Evolutionary conservation across 78 protist genomes (phyloP), one percentile per base, ranked within the genome.

Genomic region (Dictyostelium intermedium): DNA sequence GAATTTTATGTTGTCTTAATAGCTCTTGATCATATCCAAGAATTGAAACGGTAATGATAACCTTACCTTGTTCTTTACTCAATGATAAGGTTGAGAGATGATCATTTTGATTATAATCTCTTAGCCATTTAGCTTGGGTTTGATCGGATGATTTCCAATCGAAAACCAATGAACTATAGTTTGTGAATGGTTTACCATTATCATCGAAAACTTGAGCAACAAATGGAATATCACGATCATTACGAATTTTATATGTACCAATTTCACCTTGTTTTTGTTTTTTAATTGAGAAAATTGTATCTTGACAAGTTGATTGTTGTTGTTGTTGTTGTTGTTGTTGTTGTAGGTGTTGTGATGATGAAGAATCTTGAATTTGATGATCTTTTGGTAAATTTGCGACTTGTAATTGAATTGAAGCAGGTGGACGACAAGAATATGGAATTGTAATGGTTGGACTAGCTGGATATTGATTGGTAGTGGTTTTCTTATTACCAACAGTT

Each of bases 161-260:
- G 47, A 78, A 86, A 5, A 66, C 14, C 39, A 92, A 60, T 35
- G 96, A 70, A 16, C 92, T 84, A 34, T 70, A 72, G 81, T 92
- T 92, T 37, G 82, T 82, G 30, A 84, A 92, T 23, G 13, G 18
- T 32, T 56, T 43, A 72, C 96, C 96, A 37, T 7, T 20, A 53
- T 83, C 83, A 53, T 84, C 86, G 47, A 32, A 92, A 7, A 84
- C 96, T 7, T 20, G 37, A 0, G 82, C 77, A 32, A 50, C 32
- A 53, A 92, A 92, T 45, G 84, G 87, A 30, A 92, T 32, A 18
- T 74, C 83, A 63, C 96, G 91, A 35, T 84, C 78, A 56, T 92
- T 92, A 39, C 92, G 78, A 13, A 92, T 61, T 23, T 79, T 60
- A 82, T 83, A 83, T 2, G 86, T 56, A 34, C 74, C 79, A 25